Percentiles rank a stretch among this genome's conserved stretches.
phyloP scores from a whole-genome alignment of 306 rosid species.

The cucumber (Cucumis sativus) region Cucumber_9930_V3 NC_026661.2:487001-487500 shows the following conservation, averaged over 20 bases:
- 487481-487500: constrained; percentile 80
- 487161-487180: constrained; percentile 94
- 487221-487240: neutral
- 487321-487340: constrained; percentile 70
- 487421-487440: constrained; percentile 91
- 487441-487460: constrained; percentile 93
- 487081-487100: constrained; percentile 81
- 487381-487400: constrained; percentile 9
- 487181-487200: constrained; percentile 43
- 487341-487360: constrained; percentile 80
- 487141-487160: constrained; percentile 64
- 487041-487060: constrained; percentile 7
- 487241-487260: constrained; percentile 7
- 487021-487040: neutral
- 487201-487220: neutral
- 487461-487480: constrained; percentile 96
- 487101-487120: constrained; percentile 96
- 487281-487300: constrained; percentile 85
- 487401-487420: constrained; percentile 12
- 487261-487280: constrained; percentile 60
- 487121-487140: constrained; percentile 95
- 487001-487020: neutral
- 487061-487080: constrained; percentile 78
- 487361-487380: constrained; percentile 13
- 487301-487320: constrained; percentile 80